Percentiles rank a stretch among this genome's conserved stretches.
Conservation (phyloP, 257 asterid species). For the Forsythia viridissima region DNA sequence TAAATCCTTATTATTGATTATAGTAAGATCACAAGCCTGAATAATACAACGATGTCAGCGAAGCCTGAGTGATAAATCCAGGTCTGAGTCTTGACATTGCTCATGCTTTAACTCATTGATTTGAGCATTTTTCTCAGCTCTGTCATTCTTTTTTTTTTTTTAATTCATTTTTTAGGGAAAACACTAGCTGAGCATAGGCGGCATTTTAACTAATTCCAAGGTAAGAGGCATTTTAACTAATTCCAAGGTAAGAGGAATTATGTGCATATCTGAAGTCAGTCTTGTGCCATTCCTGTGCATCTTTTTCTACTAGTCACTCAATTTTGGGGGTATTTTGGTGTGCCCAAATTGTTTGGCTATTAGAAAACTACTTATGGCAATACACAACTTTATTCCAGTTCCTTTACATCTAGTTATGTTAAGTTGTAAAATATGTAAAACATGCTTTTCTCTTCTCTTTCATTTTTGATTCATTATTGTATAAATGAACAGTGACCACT, state of each 20-base stretch:
- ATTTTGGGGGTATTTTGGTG: slow-evolving; percentile 36
- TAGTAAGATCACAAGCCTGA: not conserved
- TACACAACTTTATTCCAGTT: no score
- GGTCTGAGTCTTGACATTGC: slow-evolving; percentile 16
- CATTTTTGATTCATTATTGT: no score
- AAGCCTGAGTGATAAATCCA: slow-evolving; percentile 30
- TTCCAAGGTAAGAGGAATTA: not conserved
- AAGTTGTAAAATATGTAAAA: no score
- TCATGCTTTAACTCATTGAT: slow-evolving; percentile 9
- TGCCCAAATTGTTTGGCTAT: slow-evolving; percentile 34
- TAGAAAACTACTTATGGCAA: slow-evolving; percentile 28
- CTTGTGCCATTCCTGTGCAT: not conserved
- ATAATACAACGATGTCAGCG: not conserved
- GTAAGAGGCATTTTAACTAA: no score
- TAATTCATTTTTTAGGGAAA: no score
- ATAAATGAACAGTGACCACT: no score
- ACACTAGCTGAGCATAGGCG: no score
- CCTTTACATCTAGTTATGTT: no score
- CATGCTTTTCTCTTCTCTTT: no score
- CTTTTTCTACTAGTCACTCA: slow-evolving; percentile 19
- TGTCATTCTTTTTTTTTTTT: no score
- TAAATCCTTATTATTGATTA: not conserved
- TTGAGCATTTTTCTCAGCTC: not conserved
- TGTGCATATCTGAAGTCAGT: not conserved
- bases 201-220: no score